These are phyloP conservation scores for Colletotrichum liaoningense DNA, from an alignment of 2,329 filamentous ascomycete species.

Conservation along the genomic window DNA sequence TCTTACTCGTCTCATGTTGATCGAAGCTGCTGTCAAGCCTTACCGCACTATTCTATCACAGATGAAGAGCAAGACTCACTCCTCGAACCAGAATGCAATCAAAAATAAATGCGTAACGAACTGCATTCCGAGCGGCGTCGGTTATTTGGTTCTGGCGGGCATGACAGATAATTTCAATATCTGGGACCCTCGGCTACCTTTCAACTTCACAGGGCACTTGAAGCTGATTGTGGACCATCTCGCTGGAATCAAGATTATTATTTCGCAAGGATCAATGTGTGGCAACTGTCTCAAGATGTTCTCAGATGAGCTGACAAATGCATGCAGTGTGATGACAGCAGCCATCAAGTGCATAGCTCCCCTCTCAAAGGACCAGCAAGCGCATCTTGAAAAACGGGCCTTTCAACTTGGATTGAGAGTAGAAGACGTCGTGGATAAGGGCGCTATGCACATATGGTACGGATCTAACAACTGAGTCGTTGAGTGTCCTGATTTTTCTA, in stretches of 20 bases:
- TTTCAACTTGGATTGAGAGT: not conserved
- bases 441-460: too few relatives aligned
- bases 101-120: too few relatives aligned
- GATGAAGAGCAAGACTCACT: not conserved
- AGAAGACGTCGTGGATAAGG: too few relatives aligned
- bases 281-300: not conserved
- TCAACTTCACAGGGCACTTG: not conserved
- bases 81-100: too few relatives aligned
- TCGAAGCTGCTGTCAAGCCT: not conserved
- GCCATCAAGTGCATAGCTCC: not conserved
- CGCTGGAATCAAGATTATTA: not conserved
- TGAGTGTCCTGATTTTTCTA: too few relatives aligned
- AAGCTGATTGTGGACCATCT: not conserved
- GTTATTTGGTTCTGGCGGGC: not conserved
- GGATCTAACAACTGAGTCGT: too few relatives aligned
- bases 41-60: not conserved
- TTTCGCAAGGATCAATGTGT: not conserved
- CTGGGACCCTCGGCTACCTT: not conserved
- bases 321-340: not conserved
- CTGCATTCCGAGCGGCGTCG: not conserved
- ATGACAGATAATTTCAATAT: not conserved
- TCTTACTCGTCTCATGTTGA: not conserved
- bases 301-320: not conserved
- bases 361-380: not conserved
- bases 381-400: not conserved